Percentiles rank a stretch among this genome's conserved stretches.
These are phyloP conservation scores for Talaromyces stipitatus DNA, from an alignment of 495 filamentous ascomycete genomes.

Conservation along the genomic window DNA sequence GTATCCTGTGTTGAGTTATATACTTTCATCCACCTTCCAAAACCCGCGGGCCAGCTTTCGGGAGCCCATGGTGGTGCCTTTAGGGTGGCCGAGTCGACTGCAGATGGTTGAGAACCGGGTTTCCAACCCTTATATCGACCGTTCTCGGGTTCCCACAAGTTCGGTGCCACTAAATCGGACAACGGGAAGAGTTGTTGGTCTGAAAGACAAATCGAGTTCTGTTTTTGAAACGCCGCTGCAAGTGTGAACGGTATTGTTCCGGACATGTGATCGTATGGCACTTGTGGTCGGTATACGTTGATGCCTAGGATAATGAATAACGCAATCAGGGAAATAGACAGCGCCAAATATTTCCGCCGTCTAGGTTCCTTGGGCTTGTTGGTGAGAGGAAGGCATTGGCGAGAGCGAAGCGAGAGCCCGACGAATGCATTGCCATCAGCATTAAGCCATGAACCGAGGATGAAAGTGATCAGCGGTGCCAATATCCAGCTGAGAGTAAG, in stretches of 20 bases:
- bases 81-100: not conserved
- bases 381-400: constrained; percentile 4
- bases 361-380: constrained; percentile 6
- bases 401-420: not conserved
- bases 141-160: constrained; percentile 15
- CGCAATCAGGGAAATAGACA: not conserved
- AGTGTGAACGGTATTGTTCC: constrained; percentile 18
- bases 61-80: constrained; percentile 13
- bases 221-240: constrained; percentile 7
- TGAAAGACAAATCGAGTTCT: not conserved
- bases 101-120: not conserved
- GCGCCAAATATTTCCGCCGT: not conserved
- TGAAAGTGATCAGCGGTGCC: constrained; percentile 4
- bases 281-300: constrained; percentile 13
- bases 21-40: constrained; percentile 11
- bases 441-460: constrained; percentile 11
- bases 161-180: constrained; percentile 7
- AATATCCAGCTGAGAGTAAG: constrained; percentile 10
- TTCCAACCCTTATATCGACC: constrained; percentile 19
- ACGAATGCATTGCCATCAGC: not conserved
- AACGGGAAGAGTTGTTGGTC: constrained; percentile 13
- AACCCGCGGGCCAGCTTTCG: constrained; percentile 12
- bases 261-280: constrained; percentile 20
- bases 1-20: not conserved
- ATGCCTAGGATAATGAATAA: not conserved